Evolutionary conservation across 2,329 filamentous ascomycete species (phyloP).

Genomic region (Aspergillus sp.): DNA sequence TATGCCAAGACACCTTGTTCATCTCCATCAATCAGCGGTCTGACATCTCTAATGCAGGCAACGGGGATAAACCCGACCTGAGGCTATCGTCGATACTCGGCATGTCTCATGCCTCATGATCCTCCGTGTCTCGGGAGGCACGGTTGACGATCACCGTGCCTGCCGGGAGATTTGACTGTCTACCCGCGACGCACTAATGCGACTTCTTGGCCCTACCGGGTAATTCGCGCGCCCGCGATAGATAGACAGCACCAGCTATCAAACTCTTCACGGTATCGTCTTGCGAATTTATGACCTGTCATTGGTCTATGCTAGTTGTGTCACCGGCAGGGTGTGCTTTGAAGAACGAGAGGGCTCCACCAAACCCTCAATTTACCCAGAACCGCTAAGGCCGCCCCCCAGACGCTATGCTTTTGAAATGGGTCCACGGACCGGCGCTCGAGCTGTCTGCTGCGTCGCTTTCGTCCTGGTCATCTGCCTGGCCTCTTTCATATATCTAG

Average conservation of each 20-base stretch:
- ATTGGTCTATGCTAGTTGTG: not conserved
- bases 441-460: not conserved
- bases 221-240: not conserved
- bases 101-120: not conserved
- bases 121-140: not conserved
- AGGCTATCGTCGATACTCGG: not conserved
- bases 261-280: not conserved
- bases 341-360: not conserved
- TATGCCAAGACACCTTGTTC: not conserved
- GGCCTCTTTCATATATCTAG: constrained; percentile 4
- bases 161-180: not conserved
- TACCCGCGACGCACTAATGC: not conserved
- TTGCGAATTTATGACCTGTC: not conserved
- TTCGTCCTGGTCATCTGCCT: not conserved
- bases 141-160: not conserved
- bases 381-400: not conserved
- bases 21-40: not conserved
- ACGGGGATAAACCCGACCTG: not conserved
- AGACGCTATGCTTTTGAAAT: not conserved
- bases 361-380: not conserved
- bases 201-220: not conserved
- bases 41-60: not conserved
- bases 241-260: not conserved
- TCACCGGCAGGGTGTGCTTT: not conserved
- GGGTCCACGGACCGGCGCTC: constrained; percentile 1